Base-by-base conservation (phyloP, 768 basidiomycete species). In the Tephrocybe sp. region DNA sequence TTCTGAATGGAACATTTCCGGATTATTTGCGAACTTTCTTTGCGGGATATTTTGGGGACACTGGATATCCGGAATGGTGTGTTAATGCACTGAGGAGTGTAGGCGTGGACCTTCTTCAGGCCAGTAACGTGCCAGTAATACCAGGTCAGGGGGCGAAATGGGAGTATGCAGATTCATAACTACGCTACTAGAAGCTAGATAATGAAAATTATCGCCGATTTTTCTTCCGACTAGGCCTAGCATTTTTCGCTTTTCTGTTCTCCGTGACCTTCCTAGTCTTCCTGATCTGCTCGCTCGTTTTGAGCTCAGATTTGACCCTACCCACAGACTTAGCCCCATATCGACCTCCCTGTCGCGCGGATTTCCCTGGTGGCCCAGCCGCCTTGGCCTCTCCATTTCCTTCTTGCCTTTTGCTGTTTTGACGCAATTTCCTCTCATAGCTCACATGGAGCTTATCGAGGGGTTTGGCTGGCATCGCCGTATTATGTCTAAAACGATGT, bases 41-140 rank as follows among this genome's bases (percentile, higher is more conserved):
- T 66, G 75, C 73, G 31, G 70, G 72, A 39, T 95, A 93, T 65
- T 96, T 90, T 60, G 84, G 80, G 6, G 75, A 82, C 49, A 69
- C 73, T n/a, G 87, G 86, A 9, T 92, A 93, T 64, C 92, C 92
- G 0, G 81, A 83, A 62, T 96, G 92, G 92, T 89, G 89, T 59
- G 82, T 95, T 1, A 87, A 91, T 60, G 93, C 92, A 10, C 68
- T 96, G 45, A 73, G 76, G 20, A 85, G 82, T 48, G 92, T 96
- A 11, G 88, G 88, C 0, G 89, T 96, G 0, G 91, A 96, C 63
- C 66, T 95, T 39, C 69, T 92, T 30, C 80, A 85, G 52, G 80
- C 76, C 19, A 69, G 69, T 23, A 63, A 76, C 20, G 65, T 72
- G 5, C 77, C 74, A 48, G 64, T 87, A 0, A 71, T 86, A 31